These are phyloP conservation scores for Baorangia bicolor DNA, from an alignment of 768 basidiomycete species.

Conservation along the genomic window DNA sequence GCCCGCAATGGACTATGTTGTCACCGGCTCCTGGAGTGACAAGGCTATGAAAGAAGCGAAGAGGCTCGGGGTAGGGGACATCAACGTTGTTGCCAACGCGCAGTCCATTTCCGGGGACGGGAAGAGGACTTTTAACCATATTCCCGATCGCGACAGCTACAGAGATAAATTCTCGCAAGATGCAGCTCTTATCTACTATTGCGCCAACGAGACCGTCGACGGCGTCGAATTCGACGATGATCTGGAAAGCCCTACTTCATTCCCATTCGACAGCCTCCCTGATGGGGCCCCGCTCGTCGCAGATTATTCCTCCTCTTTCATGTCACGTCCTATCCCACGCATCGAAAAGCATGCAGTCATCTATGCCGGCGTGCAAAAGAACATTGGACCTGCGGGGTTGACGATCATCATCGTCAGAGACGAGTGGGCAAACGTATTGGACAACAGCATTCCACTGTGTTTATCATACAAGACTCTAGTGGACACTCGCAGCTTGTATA, in stretches of 20 bases:
- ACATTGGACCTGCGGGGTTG: constrained; percentile 91
- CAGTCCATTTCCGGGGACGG: constrained; percentile 56
- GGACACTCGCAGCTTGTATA: constrained; percentile 75
- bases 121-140: constrained; percentile 70
- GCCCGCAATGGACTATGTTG: constrained; percentile 77
- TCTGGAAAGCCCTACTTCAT: constrained; percentile 53
- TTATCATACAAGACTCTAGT: constrained; percentile 83
- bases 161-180: constrained; percentile 60
- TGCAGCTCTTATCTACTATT: constrained; percentile 94
- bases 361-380: constrained; percentile 98
- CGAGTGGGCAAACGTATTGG: constrained; percentile 65
- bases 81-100: constrained; percentile 73
- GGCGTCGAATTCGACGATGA: constrained; percentile 83
- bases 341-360: constrained; percentile 91
- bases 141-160: constrained; percentile 76
- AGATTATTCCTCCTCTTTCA: constrained; percentile 96
- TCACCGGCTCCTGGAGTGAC: constrained; percentile 92
- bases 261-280: constrained; percentile 79
- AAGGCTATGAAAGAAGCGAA: constrained; percentile 83
- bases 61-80: constrained; percentile 56
- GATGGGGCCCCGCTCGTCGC: constrained; percentile 76
- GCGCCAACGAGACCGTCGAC: constrained; percentile 98
- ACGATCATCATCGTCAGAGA: constrained; percentile 94
- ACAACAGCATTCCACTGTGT: constrained; percentile 81
- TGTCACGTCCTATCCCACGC: constrained; percentile 88